Percentiles rank a stretch among this genome's conserved stretches.
These are phyloP conservation scores for Fragaria iinumae DNA, from an alignment of 306 rosid genomes.

Conservation along the genomic window DNA sequence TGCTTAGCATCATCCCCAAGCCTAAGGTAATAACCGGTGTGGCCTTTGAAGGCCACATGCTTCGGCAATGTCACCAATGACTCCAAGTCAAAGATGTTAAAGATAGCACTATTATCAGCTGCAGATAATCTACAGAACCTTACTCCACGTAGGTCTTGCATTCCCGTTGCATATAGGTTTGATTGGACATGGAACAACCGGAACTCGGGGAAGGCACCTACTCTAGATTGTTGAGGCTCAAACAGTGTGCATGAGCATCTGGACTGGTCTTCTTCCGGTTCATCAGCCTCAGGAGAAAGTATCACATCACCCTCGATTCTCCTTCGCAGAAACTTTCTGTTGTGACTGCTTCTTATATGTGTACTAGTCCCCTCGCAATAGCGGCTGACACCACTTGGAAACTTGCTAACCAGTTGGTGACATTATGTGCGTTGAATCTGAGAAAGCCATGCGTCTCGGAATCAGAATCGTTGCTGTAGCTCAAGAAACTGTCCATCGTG, in stretches of 20 bases:
- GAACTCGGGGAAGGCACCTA: neutral
- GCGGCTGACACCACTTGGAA: neutral
- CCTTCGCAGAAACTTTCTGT: neutral
- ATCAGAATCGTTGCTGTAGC: neutral
- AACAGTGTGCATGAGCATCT: slow-evolving; percentile 1
- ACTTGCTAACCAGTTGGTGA: neutral
- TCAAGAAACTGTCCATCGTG: neutral
- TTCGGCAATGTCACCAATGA: neutral
- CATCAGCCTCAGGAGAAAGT: neutral
- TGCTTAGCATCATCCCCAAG: neutral
- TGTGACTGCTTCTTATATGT: neutral
- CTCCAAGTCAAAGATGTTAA: neutral
- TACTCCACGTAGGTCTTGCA: too few relatives aligned
- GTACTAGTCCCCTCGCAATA: neutral
- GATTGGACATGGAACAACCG: neutral
- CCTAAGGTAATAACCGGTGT: neutral
- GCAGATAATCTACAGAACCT: too few relatives aligned
- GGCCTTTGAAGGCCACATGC: neutral
- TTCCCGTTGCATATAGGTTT: too few relatives aligned
- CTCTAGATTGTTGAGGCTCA: neutral
- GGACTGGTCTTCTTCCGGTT: too few relatives aligned
- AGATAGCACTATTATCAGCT: too few relatives aligned
- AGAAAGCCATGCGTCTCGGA: neutral
- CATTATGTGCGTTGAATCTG: neutral
- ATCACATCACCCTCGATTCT: too few relatives aligned